A percentile compares a stretch with the other conserved stretches of the same genome.
Conservation (phyloP, 495 filamentous ascomycete species). For the Aspergillus hancockii region DNA sequence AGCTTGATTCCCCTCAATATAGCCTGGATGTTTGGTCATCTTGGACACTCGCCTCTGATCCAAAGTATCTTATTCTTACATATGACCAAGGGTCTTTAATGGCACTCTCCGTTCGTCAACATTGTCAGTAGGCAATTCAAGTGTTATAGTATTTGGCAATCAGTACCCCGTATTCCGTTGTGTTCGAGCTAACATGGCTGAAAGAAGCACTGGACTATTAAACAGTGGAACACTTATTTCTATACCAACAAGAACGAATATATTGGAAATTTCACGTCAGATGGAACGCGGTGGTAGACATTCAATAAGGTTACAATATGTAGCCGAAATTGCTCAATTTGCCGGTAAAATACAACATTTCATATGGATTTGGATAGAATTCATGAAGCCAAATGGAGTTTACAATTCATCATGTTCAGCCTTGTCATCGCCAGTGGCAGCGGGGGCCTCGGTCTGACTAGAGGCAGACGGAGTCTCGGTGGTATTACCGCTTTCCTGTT, state of each 20-base stretch:
- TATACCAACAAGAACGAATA: not conserved
- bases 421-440: slow-evolving; percentile 28
- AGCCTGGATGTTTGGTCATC: too few species aligned
- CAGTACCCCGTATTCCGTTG: too few species aligned
- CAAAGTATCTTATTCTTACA: not conserved
- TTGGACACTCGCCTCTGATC: not conserved
- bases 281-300: not conserved
- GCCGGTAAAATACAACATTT: slow-evolving; percentile 1
- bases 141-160: too few species aligned
- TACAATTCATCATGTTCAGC: slow-evolving; percentile 46
- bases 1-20: too few species aligned
- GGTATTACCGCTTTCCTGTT: slow-evolving; percentile 33
- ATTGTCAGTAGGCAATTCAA: too few species aligned
- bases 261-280: not conserved
- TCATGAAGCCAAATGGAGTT: slow-evolving; percentile 21
- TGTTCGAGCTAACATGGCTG: too few species aligned
- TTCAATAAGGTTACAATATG: too few species aligned
- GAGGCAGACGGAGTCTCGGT: slow-evolving; percentile 32
- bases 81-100: not conserved
- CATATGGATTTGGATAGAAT: slow-evolving; percentile 16
- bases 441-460: slow-evolving; percentile 18
- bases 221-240: not conserved
- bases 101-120: too few species aligned
- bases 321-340: not conserved
- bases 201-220: not conserved